A percentile compares a stretch with the other conserved stretches of the same genome.
Evolutionary conservation across 2,329 filamentous ascomycete genomes (phyloP).

Genomic region (Tolypocladium paradoxum): DNA sequence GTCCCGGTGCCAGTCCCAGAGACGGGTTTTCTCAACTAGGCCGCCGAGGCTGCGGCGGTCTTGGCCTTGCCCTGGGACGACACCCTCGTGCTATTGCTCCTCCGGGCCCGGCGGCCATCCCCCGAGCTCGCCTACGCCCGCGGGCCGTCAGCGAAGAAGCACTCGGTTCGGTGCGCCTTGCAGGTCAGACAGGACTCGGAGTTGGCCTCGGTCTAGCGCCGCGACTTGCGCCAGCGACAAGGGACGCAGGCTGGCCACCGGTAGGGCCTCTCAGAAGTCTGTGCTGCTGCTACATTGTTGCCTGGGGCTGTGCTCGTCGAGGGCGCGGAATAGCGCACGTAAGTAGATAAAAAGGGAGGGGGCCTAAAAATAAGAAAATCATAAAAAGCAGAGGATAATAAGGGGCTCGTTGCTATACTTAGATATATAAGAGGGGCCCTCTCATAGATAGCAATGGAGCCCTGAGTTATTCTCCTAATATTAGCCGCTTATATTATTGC

Average conservation of each 20-base stretch:
- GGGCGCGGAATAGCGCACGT: not conserved
- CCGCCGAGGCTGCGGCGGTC: not conserved
- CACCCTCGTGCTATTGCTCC: not conserved
- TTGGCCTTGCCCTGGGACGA: not conserved
- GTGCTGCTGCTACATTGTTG: not conserved
- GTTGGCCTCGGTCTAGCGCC: slow-evolving; percentile 46
- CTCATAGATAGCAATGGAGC: too few species aligned
- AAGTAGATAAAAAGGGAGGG: too few species aligned
- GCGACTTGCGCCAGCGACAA: slow-evolving; percentile 49
- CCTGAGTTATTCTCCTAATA: too few species aligned
- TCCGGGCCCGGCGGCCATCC: slow-evolving; percentile 6
- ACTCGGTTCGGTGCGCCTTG: slow-evolving; percentile 45
- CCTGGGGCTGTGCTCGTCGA: not conserved
- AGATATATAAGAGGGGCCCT: too few species aligned
- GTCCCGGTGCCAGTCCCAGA: not conserved
- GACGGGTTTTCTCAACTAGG: not conserved
- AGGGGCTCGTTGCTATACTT: too few species aligned
- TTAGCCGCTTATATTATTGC: too few species aligned
- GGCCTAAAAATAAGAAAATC: too few species aligned
- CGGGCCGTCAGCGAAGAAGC: slow-evolving; percentile 36
- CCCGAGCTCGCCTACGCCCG: slow-evolving; percentile 10
- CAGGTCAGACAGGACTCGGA: slow-evolving; percentile 45
- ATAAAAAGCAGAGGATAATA: too few species aligned
- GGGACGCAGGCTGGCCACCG: slow-evolving; percentile 49
- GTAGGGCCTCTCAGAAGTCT: slow-evolving; percentile 33